Percentiles rank a stretch among this genome's conserved stretches.
Conservation (phyloP, 164 flowering plant genomes). For the Piper longum region DNA sequence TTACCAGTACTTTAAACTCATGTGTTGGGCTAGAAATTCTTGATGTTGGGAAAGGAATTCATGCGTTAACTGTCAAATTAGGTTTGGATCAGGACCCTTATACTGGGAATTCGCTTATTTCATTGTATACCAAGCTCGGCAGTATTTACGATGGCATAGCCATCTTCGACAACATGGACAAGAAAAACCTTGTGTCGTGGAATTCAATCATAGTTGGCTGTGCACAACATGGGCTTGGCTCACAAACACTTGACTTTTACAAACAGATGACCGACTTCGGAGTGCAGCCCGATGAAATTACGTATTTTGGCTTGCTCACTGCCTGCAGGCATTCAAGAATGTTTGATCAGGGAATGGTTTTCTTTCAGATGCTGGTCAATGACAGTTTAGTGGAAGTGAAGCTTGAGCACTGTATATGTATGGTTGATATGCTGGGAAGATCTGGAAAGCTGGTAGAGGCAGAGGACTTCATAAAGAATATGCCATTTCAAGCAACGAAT, state of each 20-base stretch:
- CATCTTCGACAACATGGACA: neutral
- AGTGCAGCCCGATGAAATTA: conserved; percentile 6
- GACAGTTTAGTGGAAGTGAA: conserved; percentile 5
- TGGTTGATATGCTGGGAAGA: conserved; percentile 12
- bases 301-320: conserved; percentile 11
- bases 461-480: conserved; percentile 9
- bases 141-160: conserved; percentile 5
- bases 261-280: conserved; percentile 2
- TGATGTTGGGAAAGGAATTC: conserved; percentile 9
- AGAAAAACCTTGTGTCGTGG: conserved; percentile 10
- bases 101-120: conserved; percentile 11
- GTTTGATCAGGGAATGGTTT: conserved; percentile 1
- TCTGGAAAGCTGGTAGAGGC: conserved; percentile 10
- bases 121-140: conserved; percentile 11
- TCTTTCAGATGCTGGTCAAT: conserved; percentile 4
- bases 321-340: conserved; percentile 12
- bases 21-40: conserved; percentile 10
- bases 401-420: conserved; percentile 11
- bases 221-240: conserved; percentile 6
- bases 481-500: conserved; percentile 5
- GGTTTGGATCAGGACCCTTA: conserved; percentile 10
- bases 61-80: conserved; percentile 4
- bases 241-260: conserved; percentile 2
- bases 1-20: conserved; percentile 11
- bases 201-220: conserved; percentile 7